phyloP scores from a whole-genome alignment of 495 filamentous ascomycete species.

The Annulohypoxylon nitens region DNA sequence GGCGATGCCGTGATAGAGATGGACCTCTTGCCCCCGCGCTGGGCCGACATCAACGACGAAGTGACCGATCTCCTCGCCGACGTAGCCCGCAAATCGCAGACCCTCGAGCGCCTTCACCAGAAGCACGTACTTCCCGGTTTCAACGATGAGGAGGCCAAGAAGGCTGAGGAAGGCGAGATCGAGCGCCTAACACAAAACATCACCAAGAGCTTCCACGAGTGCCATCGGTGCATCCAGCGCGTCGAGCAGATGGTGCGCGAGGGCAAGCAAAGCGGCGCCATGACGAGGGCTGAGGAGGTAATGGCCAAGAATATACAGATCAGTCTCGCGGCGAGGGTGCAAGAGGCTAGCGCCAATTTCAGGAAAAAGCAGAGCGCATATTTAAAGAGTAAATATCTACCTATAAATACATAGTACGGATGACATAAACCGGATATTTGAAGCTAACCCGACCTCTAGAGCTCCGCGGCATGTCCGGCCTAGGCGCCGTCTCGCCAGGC shows the following conservation, averaged over 20 bases:
- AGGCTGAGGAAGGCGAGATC: conserved; percentile 85
- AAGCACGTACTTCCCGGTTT: conserved; percentile 98
- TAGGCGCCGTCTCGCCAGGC: conserved; percentile 53
- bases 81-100: conserved; percentile 83
- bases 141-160: conserved; percentile 90
- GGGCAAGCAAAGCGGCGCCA: conserved; percentile 71
- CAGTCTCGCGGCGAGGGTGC: conserved; percentile 85
- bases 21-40: conserved; percentile 94
- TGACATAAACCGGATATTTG: conserved; percentile 3
- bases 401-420: not conserved
- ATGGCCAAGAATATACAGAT: conserved; percentile 98
- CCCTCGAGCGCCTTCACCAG: conserved; percentile 91
- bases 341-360: conserved; percentile 92
- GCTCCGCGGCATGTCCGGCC: conserved; percentile 77
- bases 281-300: conserved; percentile 85
- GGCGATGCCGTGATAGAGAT: conserved; percentile 98
- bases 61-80: conserved; percentile 84
- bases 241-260: conserved; percentile 88
- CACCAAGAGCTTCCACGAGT: conserved; percentile 87
- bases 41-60: conserved; percentile 95
- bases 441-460: conserved; percentile 65
- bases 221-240: conserved; percentile 86
- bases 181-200: conserved; percentile 91
- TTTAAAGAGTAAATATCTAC: conserved; percentile 78
- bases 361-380: conserved; percentile 97